Percentiles rank a stretch among this genome's conserved stretches.
These are phyloP conservation scores for Podaxis carcinomalis DNA, from an alignment of 768 basidiomycete species.

Conservation along the genomic window DNA sequence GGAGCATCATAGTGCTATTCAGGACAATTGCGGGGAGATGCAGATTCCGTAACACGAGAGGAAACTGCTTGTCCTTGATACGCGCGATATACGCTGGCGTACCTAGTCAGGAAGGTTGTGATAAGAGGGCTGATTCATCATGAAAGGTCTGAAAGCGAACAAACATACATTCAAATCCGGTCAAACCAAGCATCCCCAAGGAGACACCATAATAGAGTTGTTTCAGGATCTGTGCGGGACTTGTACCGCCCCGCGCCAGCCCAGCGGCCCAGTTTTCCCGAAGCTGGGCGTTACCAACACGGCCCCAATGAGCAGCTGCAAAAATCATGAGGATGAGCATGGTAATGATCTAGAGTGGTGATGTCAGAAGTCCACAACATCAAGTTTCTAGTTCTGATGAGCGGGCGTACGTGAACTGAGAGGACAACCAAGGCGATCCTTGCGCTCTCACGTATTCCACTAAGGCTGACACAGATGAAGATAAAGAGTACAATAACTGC, in stretches of 20 bases:
- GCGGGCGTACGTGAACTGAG: constrained; percentile 49
- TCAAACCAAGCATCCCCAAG: constrained; percentile 67
- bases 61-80: constrained; percentile 52
- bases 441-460: constrained; percentile 60
- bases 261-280: constrained; percentile 48
- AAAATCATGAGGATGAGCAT: constrained; percentile 53
- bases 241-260: constrained; percentile 26
- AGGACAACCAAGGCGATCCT: constrained; percentile 55
- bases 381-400: not conserved
- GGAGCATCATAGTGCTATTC: constrained; percentile 51
- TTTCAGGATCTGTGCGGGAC: constrained; percentile 26
- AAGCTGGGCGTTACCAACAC: constrained; percentile 43
- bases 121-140: not conserved
- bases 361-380: not conserved
- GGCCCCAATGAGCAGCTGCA: constrained; percentile 47
- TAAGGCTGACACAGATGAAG: constrained; percentile 51
- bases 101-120: constrained; percentile 26
- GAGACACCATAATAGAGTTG: constrained; percentile 67
- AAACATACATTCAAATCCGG: constrained; percentile 59
- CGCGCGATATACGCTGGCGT: constrained; percentile 62
- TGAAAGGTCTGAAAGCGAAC: constrained; percentile 11
- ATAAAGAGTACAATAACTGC: constrained; percentile 49
- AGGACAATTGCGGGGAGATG: constrained; percentile 56
- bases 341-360: constrained; percentile 40
- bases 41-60: constrained; percentile 59